These are phyloP conservation scores for Pleodorina starrii DNA, from an alignment of 139 green algal species.

Conservation along the genomic window DNA sequence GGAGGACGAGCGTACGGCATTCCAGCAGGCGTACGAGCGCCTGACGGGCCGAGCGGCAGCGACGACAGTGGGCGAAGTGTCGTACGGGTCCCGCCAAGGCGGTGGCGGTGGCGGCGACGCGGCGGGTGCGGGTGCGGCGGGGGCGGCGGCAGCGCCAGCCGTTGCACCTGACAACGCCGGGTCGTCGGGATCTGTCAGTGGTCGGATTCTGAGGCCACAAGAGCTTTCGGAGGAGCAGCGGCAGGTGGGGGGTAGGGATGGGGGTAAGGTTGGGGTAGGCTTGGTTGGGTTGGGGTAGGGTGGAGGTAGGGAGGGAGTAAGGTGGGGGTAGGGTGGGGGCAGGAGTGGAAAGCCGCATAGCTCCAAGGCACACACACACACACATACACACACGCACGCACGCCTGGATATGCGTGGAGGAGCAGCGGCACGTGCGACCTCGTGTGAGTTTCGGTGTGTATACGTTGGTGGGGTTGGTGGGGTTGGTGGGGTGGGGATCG, in stretches of 20 bases:
- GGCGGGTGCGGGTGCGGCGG: too few species aligned
- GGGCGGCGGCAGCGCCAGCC: background rate
- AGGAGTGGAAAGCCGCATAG: too few species aligned
- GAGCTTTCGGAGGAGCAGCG: constrained; percentile 32
- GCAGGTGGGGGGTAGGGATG: constrained; percentile 1
- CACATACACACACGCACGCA: too few species aligned
- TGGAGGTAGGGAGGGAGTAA: background rate
- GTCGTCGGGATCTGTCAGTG: background rate
- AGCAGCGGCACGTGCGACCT: background rate
- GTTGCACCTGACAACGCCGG: background rate
- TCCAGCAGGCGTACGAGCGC: background rate
- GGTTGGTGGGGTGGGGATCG: too few species aligned
- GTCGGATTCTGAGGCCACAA: constrained; percentile 3
- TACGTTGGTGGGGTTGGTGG: too few species aligned
- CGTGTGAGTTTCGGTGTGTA: too few species aligned
- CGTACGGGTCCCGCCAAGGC: background rate
- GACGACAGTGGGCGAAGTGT: background rate
- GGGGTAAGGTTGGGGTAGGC: background rate
- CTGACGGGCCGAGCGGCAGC: background rate
- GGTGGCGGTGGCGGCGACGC: background rate
- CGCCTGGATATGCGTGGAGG: background rate
- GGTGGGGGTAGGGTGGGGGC: background rate
- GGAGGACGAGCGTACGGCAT: background rate
- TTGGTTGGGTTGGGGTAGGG: background rate
- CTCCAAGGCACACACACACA: too few species aligned